Base-by-base conservation (phyloP, 2,329 filamentous ascomycete species). In the Trichophyton mentagrophytes region DNA sequence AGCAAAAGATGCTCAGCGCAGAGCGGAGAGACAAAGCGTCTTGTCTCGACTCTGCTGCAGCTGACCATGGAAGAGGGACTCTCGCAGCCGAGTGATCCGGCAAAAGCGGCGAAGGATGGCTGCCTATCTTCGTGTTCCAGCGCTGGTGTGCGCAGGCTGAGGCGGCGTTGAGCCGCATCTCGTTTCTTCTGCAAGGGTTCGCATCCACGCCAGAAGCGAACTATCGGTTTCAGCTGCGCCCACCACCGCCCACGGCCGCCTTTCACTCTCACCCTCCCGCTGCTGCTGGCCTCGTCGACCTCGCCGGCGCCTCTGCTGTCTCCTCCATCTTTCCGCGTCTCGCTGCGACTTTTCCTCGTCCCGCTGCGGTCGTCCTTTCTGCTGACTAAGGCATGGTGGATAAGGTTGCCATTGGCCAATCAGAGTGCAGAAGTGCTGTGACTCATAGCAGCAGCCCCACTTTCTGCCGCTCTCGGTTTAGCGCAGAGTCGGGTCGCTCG, bases 391-490 rank as follows among this genome's bases (percentile, higher is more conserved):
- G 13, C 1, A 47, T 6, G 1, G 20, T 20, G 17, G 44, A 2
- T n/a, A 20, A 20, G 6, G 9, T 17, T 47, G 44, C 44, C 17
- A 60, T 60, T 47, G 8, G 25, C 72, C 71, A 74, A 74, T 73
- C 30, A 67, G 0, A 6, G 1, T 1, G 1, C 3, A 0, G 0
- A 1, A 56, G 15, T 44, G 55, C 20, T 9, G 44, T 74, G 72
- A 74, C 67, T 74, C 72, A 74, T 71, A 74, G 9, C 17, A 25
- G 4, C 11, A 33, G 36, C 13, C 22, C 30, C 47, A 33, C 25
- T 27, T 55, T 65, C 66, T 38, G 64, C 57, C 38, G 15, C 59
- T 59, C 62, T 61, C 65, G 66, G 63, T 65, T 61, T 60, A 61
- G 60, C 49, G 51, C 3, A 3, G 1, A 25, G 3, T 38, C 70